phyloP scores from a whole-genome alignment of 148 eudicot genomes.

The Rhododendron simsii region DNA sequence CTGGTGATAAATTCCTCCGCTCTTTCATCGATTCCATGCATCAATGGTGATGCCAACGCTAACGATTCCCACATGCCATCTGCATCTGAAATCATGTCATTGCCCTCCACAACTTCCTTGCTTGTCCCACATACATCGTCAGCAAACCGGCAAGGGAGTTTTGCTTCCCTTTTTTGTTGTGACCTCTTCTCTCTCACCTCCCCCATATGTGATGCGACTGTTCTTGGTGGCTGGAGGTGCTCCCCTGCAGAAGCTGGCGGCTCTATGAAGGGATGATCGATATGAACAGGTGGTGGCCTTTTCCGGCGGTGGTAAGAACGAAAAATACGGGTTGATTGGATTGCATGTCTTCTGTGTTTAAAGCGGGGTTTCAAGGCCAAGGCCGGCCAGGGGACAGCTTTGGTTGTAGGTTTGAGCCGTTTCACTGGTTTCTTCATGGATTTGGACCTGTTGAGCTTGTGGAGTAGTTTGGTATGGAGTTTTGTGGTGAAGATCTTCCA shows the following conservation, averaged over 20 bases:
- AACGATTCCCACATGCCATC: conserved; percentile 55
- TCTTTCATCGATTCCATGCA: conserved; percentile 44
- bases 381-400: neutral
- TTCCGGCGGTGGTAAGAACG: conserved; percentile 1
- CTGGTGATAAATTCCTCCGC: conserved; percentile 60
- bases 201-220: too few species aligned
- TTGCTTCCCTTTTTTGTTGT: conserved; percentile 23
- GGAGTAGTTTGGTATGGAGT: conserved; percentile 17
- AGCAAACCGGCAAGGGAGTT: neutral
- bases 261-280: conserved; percentile 31
- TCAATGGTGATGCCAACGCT: conserved; percentile 34
- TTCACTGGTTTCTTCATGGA: conserved; percentile 15
- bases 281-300: conserved; percentile 19
- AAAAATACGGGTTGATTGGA: neutral
- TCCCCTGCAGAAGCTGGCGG: too few species aligned
- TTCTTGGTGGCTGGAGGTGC: too few species aligned
- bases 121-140: neutral
- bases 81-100: neutral
- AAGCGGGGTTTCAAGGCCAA: neutral
- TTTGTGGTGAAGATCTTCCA: conserved; percentile 29
- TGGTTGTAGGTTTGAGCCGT: conserved; percentile 8
- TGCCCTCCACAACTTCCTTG: neutral
- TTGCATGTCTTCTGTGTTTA: neutral
- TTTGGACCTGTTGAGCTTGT: conserved; percentile 27
- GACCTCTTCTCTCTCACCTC: neutral